Conservation (phyloP, 2,329 filamentous ascomycete species). For the Raffaelea deltoideospora region DNA sequence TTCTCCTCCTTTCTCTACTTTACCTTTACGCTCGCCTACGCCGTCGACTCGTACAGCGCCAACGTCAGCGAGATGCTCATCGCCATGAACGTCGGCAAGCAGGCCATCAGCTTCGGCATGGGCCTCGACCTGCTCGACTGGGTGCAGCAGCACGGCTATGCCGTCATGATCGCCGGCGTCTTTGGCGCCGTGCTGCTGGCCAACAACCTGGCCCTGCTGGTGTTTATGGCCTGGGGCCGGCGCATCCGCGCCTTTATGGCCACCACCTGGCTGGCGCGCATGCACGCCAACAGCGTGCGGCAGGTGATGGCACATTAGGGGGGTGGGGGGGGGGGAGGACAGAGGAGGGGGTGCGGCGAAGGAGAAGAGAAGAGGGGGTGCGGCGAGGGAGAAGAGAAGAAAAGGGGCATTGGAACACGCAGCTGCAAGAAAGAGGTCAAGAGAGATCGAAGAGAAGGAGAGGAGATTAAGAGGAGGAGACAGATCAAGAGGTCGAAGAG, state of each 20-base stretch:
- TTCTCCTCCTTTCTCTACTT: conserved; percentile 39
- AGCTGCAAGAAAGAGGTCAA: too few species aligned
- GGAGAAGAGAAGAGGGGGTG: too few species aligned
- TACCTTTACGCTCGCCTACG: conserved; percentile 43
- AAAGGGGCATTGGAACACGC: too few species aligned
- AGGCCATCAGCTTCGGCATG: conserved; percentile 38
- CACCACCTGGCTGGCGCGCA: conserved; percentile 29
- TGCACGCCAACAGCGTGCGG: conserved; percentile 22
- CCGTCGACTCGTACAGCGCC: conserved; percentile 41
- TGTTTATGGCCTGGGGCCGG: conserved; percentile 37
- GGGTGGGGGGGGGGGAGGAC: neutral
- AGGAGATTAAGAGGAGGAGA: too few species aligned
- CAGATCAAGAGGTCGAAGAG: too few species aligned
- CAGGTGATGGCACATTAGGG: conserved; percentile 16
- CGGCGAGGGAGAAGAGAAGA: too few species aligned
- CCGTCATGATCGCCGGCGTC: conserved; percentile 32
- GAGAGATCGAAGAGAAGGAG: too few species aligned
- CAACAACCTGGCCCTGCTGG: conserved; percentile 31
- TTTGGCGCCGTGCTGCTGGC: conserved; percentile 31
- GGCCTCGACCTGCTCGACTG: conserved; percentile 34
- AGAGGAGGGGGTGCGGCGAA: neutral
- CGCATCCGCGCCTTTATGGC: conserved; percentile 28
- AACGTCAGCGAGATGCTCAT: conserved; percentile 50
- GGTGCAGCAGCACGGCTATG: conserved; percentile 32
- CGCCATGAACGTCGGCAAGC: conserved; percentile 41